phyloP scores from a whole-genome alignment of 2,329 filamentous ascomycete species.

The Sporothrix brunneoviolacea region DNA sequence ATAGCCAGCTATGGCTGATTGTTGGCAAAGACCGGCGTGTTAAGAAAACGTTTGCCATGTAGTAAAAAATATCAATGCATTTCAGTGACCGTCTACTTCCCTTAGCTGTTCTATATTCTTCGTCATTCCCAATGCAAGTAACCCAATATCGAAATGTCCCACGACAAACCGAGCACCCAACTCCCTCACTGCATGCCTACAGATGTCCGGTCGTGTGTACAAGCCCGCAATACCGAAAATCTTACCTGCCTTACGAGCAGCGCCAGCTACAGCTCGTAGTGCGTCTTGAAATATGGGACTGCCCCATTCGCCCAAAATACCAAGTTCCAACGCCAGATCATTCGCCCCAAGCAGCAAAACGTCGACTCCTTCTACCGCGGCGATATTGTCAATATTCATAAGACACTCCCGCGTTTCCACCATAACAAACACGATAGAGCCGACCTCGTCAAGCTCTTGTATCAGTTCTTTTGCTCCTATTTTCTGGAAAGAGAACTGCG shows the following conservation, averaged over 20 bases:
- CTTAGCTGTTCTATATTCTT: background rate
- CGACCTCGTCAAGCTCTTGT: background rate
- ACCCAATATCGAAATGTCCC: background rate
- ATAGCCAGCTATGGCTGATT: slow-evolving; percentile 58
- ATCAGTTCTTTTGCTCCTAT: background rate
- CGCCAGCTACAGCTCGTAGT: background rate
- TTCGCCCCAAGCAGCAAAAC: background rate
- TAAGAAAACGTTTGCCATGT: slow-evolving; percentile 46
- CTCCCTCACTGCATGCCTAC: background rate
- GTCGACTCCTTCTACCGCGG: background rate
- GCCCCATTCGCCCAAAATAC: background rate
- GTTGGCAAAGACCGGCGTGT: slow-evolving; percentile 56
- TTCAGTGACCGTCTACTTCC: background rate
- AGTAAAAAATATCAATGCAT: background rate
- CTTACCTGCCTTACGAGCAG: background rate
- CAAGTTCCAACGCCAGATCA: background rate
- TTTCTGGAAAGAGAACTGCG: background rate
- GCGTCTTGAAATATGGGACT: background rate
- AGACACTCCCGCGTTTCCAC: background rate
- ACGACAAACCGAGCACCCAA: background rate
- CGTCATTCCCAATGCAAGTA: background rate
- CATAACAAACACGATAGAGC: background rate
- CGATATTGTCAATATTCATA: background rate
- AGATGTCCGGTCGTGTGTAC: background rate
- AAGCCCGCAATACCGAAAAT: background rate